phyloP scores from a whole-genome alignment of 1,139 yeast species.

The Citeromyces hawaiiensis region DNA sequence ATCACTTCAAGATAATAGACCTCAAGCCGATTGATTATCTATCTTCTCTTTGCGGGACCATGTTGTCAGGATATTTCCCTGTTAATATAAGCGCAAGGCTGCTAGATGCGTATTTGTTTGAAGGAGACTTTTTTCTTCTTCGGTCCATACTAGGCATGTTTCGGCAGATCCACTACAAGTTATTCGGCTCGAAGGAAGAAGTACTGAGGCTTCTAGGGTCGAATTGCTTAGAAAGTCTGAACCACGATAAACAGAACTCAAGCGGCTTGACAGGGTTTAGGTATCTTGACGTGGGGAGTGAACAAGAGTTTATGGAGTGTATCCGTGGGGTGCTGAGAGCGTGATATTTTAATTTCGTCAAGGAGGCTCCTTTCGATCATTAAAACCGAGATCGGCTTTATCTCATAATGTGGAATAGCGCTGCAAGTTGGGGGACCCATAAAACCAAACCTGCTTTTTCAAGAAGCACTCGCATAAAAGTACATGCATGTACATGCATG shows the following conservation, averaged over 20 bases:
- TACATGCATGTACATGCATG: too few relatives aligned
- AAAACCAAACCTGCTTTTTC: too few relatives aligned
- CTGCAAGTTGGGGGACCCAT: too few relatives aligned
- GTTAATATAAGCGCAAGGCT: constrained; percentile 25
- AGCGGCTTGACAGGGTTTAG: constrained; percentile 8
- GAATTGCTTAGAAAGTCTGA: constrained; percentile 11
- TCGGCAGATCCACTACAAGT: constrained; percentile 31
- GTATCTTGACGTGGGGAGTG: constrained; percentile 33
- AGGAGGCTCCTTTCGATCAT: neutral
- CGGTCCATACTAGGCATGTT: constrained; percentile 35
- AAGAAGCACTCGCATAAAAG: too few relatives aligned
- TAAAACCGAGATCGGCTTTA: too few relatives aligned
- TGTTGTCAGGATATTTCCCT: constrained; percentile 22
- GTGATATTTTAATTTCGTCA: neutral
- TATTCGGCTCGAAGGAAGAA: constrained; percentile 38
- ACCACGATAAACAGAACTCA: constrained; percentile 7
- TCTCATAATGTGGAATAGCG: too few relatives aligned
- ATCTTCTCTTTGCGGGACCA: constrained; percentile 16
- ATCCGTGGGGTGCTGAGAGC: constrained; percentile 15
- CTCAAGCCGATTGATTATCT: constrained; percentile 23
- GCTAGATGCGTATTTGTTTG: constrained; percentile 48
- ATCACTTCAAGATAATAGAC: constrained; percentile 32
- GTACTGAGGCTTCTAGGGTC: constrained; percentile 23
- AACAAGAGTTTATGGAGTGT: constrained; percentile 30
- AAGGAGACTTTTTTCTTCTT: constrained; percentile 37